Base-by-base conservation (phyloP, 2,329 filamentous ascomycete species). In the Fusarium sp. region DNA sequence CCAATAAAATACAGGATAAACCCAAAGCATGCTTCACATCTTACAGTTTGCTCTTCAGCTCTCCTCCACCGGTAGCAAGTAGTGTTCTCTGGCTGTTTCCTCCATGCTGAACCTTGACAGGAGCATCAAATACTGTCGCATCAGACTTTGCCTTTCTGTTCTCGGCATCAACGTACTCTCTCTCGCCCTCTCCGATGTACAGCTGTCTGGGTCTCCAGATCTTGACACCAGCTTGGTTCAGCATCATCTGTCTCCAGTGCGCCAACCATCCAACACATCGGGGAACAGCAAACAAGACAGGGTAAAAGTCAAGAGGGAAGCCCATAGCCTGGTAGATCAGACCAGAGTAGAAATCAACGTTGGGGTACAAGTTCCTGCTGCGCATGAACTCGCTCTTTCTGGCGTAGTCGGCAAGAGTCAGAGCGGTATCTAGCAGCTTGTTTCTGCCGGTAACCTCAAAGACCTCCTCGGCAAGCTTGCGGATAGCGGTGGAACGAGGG, bases 301-400 rank as follows among this genome's bases (percentile, higher is more conserved):
- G 84, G 68, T 85, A 86, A 71, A 86, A 86, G 70, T 86, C 84
- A 1, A 86, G 79, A 28, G 84, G 84, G 76, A 86, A 86, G 13
- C 84, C 84, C 81, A 86, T 84, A 30, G 84, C 83, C 65, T 85
- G 84, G 73, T 86, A 86, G 68, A 86, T 85, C 28, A 86, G 74
- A 2, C 84, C 84, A 5, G 82, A 84, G 79, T 85, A 86, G 72
- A 85, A 86, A 74, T 86, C 84, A 6, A 86, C 84, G 61, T 85
- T 86, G 41, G 84, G 84, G 69, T 85, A 86, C 40, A 86, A 70
- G 66, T 84, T 84, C 25, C 82, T 76, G 66, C 80, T 83, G 66
- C 80, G 80, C 80, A 85, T 84, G 66, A 86, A 86, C 47, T 83
- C 82, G 72, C 79, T 81, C 77, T 82, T 78, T 25, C 80, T 68